Percentiles rank a stretch among this genome's conserved stretches.
Conservation (phyloP, 768 basidiomycete genomes). For the Podaxis sp. region DNA sequence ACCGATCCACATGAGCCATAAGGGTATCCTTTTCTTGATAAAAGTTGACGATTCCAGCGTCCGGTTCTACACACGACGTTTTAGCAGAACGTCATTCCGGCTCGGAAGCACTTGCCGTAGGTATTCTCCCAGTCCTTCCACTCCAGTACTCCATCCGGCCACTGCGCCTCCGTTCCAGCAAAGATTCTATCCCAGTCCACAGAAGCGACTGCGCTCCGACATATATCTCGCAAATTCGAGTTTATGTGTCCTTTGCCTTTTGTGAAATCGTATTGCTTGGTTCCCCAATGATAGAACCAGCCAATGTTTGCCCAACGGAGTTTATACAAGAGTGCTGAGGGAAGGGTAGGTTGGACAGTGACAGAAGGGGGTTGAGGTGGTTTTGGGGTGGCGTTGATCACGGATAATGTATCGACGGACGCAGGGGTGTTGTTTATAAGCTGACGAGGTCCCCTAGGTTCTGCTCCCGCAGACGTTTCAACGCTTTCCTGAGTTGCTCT, state of each 20-base stretch:
- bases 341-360: slow-evolving; percentile 47
- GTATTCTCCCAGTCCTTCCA: slow-evolving; percentile 77
- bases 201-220: slow-evolving; percentile 56
- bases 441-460: slow-evolving; percentile 53
- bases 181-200: slow-evolving; percentile 77
- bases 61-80: slow-evolving; percentile 61
- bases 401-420: slow-evolving; percentile 50
- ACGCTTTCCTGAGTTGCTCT: slow-evolving; percentile 33
- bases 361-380: slow-evolving; percentile 65
- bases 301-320: slow-evolving; percentile 97
- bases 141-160: slow-evolving; percentile 54
- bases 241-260: slow-evolving; percentile 67
- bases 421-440: slow-evolving; percentile 76
- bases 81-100: background rate
- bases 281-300: slow-evolving; percentile 96
- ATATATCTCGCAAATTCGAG: slow-evolving; percentile 52
- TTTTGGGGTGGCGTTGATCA: slow-evolving; percentile 57
- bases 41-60: slow-evolving; percentile 96
- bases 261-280: slow-evolving; percentile 90
- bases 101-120: slow-evolving; percentile 57
- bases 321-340: slow-evolving; percentile 66
- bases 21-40: slow-evolving; percentile 91
- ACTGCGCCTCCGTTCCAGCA: slow-evolving; percentile 36
- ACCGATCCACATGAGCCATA: slow-evolving; percentile 97
- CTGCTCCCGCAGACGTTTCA: slow-evolving; percentile 19